Base-by-base conservation (phyloP, 176 grass and related monocot genomes). In the Thinopyrum elongatum region DNA sequence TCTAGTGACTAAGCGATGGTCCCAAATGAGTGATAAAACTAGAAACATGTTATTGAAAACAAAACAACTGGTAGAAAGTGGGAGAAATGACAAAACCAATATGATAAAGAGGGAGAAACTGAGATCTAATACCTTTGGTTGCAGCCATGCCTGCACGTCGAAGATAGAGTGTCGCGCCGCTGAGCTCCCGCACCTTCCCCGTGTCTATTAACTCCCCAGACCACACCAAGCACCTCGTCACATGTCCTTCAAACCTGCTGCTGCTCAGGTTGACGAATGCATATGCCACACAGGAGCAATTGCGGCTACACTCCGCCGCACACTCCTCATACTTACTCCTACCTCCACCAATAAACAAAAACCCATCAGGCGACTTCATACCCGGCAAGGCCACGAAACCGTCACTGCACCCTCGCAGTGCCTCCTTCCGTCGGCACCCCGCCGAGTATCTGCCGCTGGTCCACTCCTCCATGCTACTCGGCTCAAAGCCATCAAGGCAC, bases 221-320 rank as follows among this genome's bases (percentile, higher is more conserved):
- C 90, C 83, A 89, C 7, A 87, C 47, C 10, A 94, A 65, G 62
- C 92, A 94, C 19, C 64, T 65, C 41, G 70, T 51, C 58, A 28
- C 9, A 3, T 75, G 38, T 28, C 78, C 61, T 1, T 13, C 47
- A 0, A 15, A 28, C 47, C 0, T 62, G 47, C 81, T 80, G 6
- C 22, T 22, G 10, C 2, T 75, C 2, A 66, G 16, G 36, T 35
- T 75, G 0, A 59, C 41, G 0, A 81, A 87, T 3, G 87, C 33
- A 6, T 91, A 94, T 47, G 87, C 92, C 16, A 81, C 29, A 2
- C 92, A 91, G 0, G 92, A 94, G 74, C 92, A 94, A 71, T 94
- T 70, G 11, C n/a, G 42, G 3, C 31, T 11, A 58, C 86, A 94
- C 70, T 82, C 66, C 27, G 51, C 76, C 7, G 64, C 61, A 22